Conservation (phyloP, 1,284 basidiomycete genomes). For the Acaromyces ingoldii region DNA sequence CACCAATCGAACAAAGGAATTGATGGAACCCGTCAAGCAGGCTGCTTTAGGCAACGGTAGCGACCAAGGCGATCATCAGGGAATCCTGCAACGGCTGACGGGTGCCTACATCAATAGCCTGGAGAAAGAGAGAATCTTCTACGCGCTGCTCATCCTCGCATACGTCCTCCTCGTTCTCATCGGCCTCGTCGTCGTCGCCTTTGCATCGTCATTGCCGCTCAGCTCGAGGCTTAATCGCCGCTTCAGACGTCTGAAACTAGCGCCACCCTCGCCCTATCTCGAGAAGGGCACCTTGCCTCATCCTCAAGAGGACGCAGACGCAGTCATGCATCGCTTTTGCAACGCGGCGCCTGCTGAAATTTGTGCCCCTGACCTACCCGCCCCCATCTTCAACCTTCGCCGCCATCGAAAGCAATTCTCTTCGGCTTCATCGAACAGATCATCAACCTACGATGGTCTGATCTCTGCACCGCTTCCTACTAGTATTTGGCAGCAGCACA, state of each 20-base stretch:
- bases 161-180: conserved; percentile 73
- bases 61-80: conserved; percentile 47
- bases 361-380: no score
- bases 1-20: conserved; percentile 65
- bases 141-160: conserved; percentile 70
- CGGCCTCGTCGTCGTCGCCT: conserved; percentile 63
- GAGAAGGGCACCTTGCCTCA: neutral
- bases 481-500: no score
- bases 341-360: no score
- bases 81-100: conserved; percentile 60
- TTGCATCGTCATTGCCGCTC: no score
- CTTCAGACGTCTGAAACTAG: neutral
- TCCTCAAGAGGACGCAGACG: no score
- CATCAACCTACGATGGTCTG: no score
- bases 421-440: no score
- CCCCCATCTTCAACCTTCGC: no score
- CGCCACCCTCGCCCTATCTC: neutral
- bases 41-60: conserved; percentile 12
- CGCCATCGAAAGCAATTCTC: no score
- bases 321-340: no score
- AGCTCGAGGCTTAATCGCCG: no score
- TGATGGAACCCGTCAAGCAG: conserved; percentile 44
- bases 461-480: no score
- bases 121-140: conserved; percentile 74
- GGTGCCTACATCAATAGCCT: conserved; percentile 67